Evolutionary conservation across 768 basidiomycete genomes (phyloP).

Genomic region (Lactifluus pinguis): DNA sequence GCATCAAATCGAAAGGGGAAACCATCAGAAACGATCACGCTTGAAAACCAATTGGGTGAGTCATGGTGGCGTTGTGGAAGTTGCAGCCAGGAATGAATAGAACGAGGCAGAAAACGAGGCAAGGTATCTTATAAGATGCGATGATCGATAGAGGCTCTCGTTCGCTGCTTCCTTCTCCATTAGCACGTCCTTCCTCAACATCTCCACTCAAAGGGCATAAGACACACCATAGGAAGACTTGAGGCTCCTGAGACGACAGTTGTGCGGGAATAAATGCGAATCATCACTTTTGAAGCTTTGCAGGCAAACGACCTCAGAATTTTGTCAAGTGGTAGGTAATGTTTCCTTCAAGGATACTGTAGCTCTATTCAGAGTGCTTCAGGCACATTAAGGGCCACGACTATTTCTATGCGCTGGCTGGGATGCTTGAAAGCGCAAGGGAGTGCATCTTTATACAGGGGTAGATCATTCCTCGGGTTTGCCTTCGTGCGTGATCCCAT

Average conservation of each 20-base stretch:
- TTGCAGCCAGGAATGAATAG: too few species aligned
- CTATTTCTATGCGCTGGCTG: constrained; percentile 92
- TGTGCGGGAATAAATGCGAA: constrained; percentile 62
- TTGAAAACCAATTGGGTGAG: too few species aligned
- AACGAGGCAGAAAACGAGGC: too few species aligned
- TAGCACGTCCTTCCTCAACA: too few species aligned
- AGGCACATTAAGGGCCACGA: constrained; percentile 94
- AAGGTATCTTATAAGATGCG: too few species aligned
- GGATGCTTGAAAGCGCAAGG: constrained; percentile 73
- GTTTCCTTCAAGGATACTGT: neutral
- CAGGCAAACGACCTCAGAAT: constrained; percentile 52
- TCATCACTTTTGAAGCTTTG: constrained; percentile 87
- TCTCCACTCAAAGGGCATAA: too few species aligned
- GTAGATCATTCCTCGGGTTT: constrained; percentile 12
- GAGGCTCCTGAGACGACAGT: constrained; percentile 65
- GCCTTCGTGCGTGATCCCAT: neutral
- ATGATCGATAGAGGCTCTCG: too few species aligned
- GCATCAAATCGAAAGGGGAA: too few species aligned
- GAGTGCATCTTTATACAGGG: constrained; percentile 87
- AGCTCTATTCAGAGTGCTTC: neutral
- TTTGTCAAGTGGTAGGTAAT: constrained; percentile 69
- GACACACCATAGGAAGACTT: constrained; percentile 42
- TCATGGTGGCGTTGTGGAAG: too few species aligned
- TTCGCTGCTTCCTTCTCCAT: too few species aligned
- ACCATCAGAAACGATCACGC: too few species aligned